phyloP scores from a whole-genome alignment of 73 alveolate genomes.

The Tetrahymena thermophila region DNA sequence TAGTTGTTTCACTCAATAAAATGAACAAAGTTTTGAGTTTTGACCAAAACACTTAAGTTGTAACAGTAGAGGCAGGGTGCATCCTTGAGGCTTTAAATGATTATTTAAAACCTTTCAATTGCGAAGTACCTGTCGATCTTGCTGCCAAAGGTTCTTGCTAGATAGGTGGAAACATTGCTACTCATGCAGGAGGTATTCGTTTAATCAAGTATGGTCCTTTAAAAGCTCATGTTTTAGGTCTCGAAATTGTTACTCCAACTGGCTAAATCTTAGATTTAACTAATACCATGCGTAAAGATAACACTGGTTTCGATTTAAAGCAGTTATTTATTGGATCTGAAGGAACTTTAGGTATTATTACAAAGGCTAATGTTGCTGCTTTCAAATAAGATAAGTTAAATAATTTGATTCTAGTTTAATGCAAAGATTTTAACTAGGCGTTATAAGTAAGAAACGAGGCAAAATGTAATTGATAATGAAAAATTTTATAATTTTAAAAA shows the following conservation, averaged over 20 bases:
- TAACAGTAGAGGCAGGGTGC: conserved; percentile 71
- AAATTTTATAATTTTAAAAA: neutral
- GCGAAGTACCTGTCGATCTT: conserved; percentile 72
- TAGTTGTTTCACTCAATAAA: conserved; percentile 49
- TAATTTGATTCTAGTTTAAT: conserved; percentile 17
- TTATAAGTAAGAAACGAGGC: neutral
- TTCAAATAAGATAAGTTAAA: conserved; percentile 48
- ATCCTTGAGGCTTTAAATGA: conserved; percentile 53
- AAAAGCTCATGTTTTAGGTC: conserved; percentile 73
- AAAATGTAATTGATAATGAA: neutral
- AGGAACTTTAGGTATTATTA: conserved; percentile 81
- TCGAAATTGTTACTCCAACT: conserved; percentile 61
- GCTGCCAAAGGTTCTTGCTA: conserved; percentile 90
- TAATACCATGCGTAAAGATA: conserved; percentile 70
- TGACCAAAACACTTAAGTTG: conserved; percentile 53
- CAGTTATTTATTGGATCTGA: conserved; percentile 85
- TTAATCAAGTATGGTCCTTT: conserved; percentile 69
- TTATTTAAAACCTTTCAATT: conserved; percentile 21
- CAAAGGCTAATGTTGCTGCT: conserved; percentile 67
- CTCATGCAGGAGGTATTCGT: conserved; percentile 90
- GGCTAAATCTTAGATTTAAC: conserved; percentile 59
- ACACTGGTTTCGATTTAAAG: conserved; percentile 78
- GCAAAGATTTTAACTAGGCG: conserved; percentile 8
- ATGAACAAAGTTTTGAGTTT: conserved; percentile 62
- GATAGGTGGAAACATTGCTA: conserved; percentile 84